Evolutionary conservation across 2,329 filamentous ascomycete species (phyloP), one percentile per base, ranked within the genome.

Genomic region (Fusarium pilosicola): DNA sequence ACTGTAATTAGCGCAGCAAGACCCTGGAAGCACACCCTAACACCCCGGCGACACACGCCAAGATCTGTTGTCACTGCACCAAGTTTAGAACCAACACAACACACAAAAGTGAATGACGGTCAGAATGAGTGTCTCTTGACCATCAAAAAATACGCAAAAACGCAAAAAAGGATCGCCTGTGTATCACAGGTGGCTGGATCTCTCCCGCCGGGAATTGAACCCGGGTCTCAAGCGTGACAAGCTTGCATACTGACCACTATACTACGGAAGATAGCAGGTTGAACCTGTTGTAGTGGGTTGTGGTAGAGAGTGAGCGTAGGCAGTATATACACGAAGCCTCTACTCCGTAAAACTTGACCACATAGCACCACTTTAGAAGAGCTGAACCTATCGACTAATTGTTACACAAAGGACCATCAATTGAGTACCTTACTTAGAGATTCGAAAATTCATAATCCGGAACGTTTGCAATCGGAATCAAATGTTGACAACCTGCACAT

Each of bases 201-300:
- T 68, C 65, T 68, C 52, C 45, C 52, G 62, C 65, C 62, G 65
- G 65, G 65, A 67, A 68, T 68, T 68, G 54, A 68, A 48, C 65
- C 62, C 41, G 41, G 62, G 65, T 68, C 62, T 68, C 65, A 68
- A 68, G 65, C 52, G 65, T 68, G 62, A 68, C 62, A 68, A 67
- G 65, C 62, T 68, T 68, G 65, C 64, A 68, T 67, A 66, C 64
- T 67, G 64, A 67, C 64, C 64, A 67, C 62, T 60, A 68, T 61
- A 68, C 65, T 68, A 68, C 62, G 65, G 65, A 67, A 68, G 65
- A 68, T 45, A 56, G 22, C 59, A 57, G 49, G 32, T 3, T 62
- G 12, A 24, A 38, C 39, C 59, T 62, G 49, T 42, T 62, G 59
- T 62, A 62, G 62, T 32, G 48, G 59, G 49, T 45, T 62, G 32